These are phyloP conservation scores for Ogataea glucozyma DNA, from an alignment of 805 yeast genomes.

Conservation along the genomic window DNA sequence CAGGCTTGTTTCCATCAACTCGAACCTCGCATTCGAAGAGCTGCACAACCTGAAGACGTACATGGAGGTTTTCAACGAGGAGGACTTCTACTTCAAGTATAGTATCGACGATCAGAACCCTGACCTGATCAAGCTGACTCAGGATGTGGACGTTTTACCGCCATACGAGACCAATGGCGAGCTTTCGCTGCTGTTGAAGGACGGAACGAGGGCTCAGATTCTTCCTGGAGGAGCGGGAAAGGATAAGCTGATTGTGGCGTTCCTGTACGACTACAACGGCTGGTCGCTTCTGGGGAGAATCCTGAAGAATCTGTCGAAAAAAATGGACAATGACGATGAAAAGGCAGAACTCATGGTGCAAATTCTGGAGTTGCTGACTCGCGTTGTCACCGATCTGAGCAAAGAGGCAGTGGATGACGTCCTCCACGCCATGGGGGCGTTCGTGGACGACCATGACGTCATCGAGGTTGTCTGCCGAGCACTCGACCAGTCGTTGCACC, in stretches of 20 bases:
- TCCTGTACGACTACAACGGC: slow-evolving; percentile 75
- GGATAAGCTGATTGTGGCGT: slow-evolving; percentile 49
- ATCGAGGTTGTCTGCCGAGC: slow-evolving; percentile 61
- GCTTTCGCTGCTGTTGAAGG: slow-evolving; percentile 44
- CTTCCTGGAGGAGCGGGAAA: slow-evolving; percentile 43
- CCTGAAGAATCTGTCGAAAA: slow-evolving; percentile 58
- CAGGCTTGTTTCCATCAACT: slow-evolving; percentile 59
- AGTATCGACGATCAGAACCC: slow-evolving; percentile 54
- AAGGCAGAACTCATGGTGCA: slow-evolving; percentile 44
- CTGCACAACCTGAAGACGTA: slow-evolving; percentile 60
- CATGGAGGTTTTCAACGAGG: slow-evolving; percentile 47
- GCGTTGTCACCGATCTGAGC: slow-evolving; percentile 43
- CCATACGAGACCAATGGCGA: slow-evolving; percentile 50
- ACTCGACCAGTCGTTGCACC: slow-evolving; percentile 67
- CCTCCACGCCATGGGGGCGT: slow-evolving; percentile 37
- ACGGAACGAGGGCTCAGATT: slow-evolving; percentile 70
- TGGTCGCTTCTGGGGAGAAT: slow-evolving; percentile 85
- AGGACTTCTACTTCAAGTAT: slow-evolving; percentile 41
- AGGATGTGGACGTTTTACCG: slow-evolving; percentile 46
- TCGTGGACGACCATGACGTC: slow-evolving; percentile 34
- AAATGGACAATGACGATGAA: slow-evolving; percentile 40
- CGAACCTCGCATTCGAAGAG: slow-evolving; percentile 65
- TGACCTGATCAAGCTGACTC: slow-evolving; percentile 45
- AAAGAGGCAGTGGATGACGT: slow-evolving; percentile 29
- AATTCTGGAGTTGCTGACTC: slow-evolving; percentile 52